Evolutionary conservation across 192 early-diverging fungal species (phyloP).

Genomic region (Kappamyces sp.): DNA sequence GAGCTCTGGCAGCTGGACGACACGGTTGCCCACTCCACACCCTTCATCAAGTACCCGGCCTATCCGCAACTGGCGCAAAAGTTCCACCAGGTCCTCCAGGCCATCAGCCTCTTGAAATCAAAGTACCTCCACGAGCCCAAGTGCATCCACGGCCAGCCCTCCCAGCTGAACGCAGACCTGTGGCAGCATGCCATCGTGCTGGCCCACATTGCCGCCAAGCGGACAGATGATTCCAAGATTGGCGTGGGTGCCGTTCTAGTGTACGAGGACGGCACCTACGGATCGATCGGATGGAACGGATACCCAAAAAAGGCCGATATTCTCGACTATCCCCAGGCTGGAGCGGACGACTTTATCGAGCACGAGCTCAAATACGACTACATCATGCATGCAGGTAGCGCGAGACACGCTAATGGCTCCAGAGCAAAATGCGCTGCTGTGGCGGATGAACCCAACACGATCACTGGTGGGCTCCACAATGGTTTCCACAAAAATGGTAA

Average conservation of each 20-base stretch:
- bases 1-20: constrained; percentile 16
- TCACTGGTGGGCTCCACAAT: constrained; percentile 19
- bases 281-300: constrained; percentile 35
- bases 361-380: constrained; percentile 40
- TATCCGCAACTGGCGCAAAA: not conserved
- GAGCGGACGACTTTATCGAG: constrained; percentile 36
- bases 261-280: constrained; percentile 21
- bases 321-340: constrained; percentile 35
- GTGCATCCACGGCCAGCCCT: not conserved
- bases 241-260: constrained; percentile 35
- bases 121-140: constrained; percentile 6
- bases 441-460: constrained; percentile 26
- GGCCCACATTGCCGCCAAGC: constrained; percentile 37
- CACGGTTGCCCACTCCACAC: not conserved
- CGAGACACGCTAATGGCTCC: not conserved
- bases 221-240: constrained; percentile 38
- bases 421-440: constrained; percentile 36
- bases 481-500: constrained; percentile 25
- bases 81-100: not conserved
- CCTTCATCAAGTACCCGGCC: not conserved
- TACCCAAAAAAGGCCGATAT: constrained; percentile 33
- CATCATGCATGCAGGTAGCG: constrained; percentile 31
- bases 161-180: not conserved
- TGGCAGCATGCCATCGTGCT: constrained; percentile 32
- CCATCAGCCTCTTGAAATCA: not conserved